Percentiles rank a stretch among this genome's conserved stretches.
Conservation (phyloP, 2,329 filamentous ascomycete genomes). For the Botrytis porri region DNA sequence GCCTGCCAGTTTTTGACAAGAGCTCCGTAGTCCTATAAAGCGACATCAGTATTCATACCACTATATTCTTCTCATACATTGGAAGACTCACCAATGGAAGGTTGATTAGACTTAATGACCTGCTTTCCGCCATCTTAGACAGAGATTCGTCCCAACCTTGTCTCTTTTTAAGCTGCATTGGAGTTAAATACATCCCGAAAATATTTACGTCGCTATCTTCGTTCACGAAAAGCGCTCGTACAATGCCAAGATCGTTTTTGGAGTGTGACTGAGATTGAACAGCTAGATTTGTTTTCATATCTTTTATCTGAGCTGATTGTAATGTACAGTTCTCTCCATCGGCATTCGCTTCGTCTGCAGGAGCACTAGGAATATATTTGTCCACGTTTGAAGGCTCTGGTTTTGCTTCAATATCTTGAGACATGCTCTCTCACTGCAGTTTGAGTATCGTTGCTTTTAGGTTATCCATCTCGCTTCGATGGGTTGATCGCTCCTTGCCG, state of each 20-base stretch:
- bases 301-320: too few species aligned
- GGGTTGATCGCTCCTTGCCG: neutral
- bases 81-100: neutral
- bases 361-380: neutral
- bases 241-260: neutral
- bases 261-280: neutral
- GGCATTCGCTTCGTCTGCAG: neutral
- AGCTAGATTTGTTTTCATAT: neutral
- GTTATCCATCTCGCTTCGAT: neutral
- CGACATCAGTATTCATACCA: neutral
- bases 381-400: too few species aligned
- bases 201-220: rapidly evolving
- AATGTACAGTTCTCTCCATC: too few species aligned
- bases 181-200: rapidly evolving
- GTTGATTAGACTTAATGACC: neutral
- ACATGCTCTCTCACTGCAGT: neutral
- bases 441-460: neutral
- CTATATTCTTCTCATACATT: neutral
- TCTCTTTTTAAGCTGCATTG: neutral
- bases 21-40: neutral
- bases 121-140: neutral
- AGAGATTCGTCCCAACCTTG: neutral
- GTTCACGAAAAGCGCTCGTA: rapidly evolving
- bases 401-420: neutral
- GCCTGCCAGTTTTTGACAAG: neutral